These are phyloP conservation scores for Nakazawaea peltata DNA, from an alignment of 805 yeast species.

Conservation along the genomic window DNA sequence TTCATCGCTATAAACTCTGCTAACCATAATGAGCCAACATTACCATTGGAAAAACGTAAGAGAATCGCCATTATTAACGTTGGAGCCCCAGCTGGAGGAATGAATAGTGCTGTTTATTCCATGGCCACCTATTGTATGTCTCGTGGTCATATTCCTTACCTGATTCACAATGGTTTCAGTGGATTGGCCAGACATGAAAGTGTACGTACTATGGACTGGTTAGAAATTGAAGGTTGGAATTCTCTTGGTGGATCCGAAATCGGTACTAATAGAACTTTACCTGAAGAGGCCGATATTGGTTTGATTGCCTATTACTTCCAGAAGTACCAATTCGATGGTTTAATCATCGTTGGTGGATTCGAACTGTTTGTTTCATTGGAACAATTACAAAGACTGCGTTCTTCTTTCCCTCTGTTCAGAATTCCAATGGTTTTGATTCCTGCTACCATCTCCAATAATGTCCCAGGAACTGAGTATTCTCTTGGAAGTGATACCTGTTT, in stretches of 20 bases:
- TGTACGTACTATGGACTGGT: slow-evolving; percentile 55
- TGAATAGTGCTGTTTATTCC: slow-evolving; percentile 72
- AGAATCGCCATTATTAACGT: slow-evolving; percentile 66
- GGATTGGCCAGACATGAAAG: slow-evolving; percentile 61
- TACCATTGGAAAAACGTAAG: slow-evolving; percentile 45
- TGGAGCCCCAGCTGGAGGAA: slow-evolving; percentile 77
- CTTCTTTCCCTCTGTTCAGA: slow-evolving; percentile 59
- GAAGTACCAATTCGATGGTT: slow-evolving; percentile 61
- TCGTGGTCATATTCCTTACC: slow-evolving; percentile 64
- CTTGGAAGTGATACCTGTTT: slow-evolving; percentile 71
- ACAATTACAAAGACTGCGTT: slow-evolving; percentile 53
- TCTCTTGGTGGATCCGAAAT: slow-evolving; percentile 72
- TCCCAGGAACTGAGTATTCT: slow-evolving; percentile 77
- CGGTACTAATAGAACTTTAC: slow-evolving; percentile 71
- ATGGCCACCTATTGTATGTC: slow-evolving; percentile 70
- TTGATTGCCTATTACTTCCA: slow-evolving; percentile 65
- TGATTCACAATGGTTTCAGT: slow-evolving; percentile 66
- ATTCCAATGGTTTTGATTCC: slow-evolving; percentile 77
- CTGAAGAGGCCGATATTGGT: slow-evolving; percentile 59
- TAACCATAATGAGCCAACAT: slow-evolving; percentile 53
- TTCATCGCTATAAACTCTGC: slow-evolving; percentile 62
- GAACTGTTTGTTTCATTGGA: slow-evolving; percentile 71
- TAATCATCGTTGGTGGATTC: slow-evolving; percentile 73
- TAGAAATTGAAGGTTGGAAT: slow-evolving; percentile 68
- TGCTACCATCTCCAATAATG: slow-evolving; percentile 74